Conservation (phyloP, 306 rosid genomes). For the Vicia villosa region DNA sequence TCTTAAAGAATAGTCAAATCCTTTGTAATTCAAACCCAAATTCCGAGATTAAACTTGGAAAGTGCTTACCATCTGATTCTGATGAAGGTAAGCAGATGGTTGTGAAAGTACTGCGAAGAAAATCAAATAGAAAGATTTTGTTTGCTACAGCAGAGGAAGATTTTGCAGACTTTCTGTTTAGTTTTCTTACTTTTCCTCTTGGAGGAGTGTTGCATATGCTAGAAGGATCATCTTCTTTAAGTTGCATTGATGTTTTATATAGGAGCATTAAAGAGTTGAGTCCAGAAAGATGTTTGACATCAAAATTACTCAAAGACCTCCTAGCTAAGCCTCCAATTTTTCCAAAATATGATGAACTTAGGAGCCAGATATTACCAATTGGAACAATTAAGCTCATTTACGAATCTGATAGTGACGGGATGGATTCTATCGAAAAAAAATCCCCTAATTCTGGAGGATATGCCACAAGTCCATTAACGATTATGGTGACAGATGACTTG, state of each 20-base stretch:
- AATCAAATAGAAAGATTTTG: not conserved
- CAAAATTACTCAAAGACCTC: not conserved
- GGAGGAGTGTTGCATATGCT: not conserved
- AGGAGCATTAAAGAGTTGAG: not conserved
- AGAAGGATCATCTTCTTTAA: not conserved
- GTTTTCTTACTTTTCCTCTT: not conserved
- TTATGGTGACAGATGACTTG: not conserved
- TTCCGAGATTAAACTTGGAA: no score
- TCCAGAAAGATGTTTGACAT: not conserved
- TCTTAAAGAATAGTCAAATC: not conserved
- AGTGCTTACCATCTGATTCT: not conserved
- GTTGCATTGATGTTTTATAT: constrained; percentile 2
- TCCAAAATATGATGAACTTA: not conserved
- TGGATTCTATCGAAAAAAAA: no score
- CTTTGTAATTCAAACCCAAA: not conserved
- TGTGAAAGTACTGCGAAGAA: not conserved
- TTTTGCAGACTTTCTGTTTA: not conserved
- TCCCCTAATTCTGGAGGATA: no score
- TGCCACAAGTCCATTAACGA: not conserved
- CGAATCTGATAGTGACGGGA: no score
- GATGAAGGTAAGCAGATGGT: not conserved
- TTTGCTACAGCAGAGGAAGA: not conserved
- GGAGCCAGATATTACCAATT: constrained; percentile 15
- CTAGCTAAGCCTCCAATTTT: not conserved
- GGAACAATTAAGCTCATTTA: no score